Conservation (phyloP, 371 early-diverging fungal species). For the Sporodiniella umbellata region DNA sequence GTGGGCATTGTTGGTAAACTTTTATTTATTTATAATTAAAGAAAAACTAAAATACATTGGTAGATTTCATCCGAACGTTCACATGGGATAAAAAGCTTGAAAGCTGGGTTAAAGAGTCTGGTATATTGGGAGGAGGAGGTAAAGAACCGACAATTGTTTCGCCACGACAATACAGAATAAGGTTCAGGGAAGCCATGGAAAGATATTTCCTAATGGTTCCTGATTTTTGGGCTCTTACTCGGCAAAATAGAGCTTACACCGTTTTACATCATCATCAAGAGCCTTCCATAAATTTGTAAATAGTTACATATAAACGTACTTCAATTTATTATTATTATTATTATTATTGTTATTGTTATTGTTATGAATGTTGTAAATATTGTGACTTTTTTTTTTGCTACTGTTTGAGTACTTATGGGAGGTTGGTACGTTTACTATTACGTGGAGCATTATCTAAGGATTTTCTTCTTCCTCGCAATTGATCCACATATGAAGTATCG, state of each 20-base stretch:
- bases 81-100: conserved; percentile 98
- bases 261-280: conserved; percentile 10
- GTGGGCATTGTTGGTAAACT: conserved; percentile 90
- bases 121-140: conserved; percentile 82
- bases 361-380: no score
- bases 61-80: conserved; percentile 94
- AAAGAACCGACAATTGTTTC: conserved; percentile 94
- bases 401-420: neutral
- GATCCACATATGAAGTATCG: conserved; percentile 35
- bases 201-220: conserved; percentile 82
- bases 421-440: neutral
- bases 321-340: no score
- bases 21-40: neutral
- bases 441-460: neutral
- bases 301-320: no score
- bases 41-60: neutral
- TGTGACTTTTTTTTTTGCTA: no score
- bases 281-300: no score
- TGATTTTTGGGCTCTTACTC: conserved; percentile 52
- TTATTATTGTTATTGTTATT: no score
- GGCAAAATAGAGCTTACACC: conserved; percentile 17
- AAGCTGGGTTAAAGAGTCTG: conserved; percentile 93
- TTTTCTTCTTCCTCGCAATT: conserved; percentile 15
- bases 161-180: conserved; percentile 87
- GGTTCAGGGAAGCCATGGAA: conserved; percentile 94